Evolutionary conservation across 2,329 filamentous ascomycete genomes (phyloP).

Genomic region (Alternaria burnsii): DNA sequence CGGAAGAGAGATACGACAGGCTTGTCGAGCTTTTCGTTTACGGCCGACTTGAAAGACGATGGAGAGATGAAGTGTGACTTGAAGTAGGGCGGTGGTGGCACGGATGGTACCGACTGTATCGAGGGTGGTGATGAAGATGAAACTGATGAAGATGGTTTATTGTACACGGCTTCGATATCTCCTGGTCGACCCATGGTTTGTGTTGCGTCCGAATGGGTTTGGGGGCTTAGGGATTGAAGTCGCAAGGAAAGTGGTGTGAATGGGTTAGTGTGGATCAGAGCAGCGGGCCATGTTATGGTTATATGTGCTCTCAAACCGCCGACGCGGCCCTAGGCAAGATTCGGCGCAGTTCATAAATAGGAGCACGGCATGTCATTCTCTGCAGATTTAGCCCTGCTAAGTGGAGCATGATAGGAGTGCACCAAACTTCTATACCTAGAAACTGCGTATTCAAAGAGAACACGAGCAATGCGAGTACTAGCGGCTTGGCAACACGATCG

Average conservation of each 20-base stretch:
- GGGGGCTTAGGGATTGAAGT: neutral
- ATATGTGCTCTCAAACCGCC: neutral
- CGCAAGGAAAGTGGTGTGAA: neutral
- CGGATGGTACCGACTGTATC: constrained; percentile 14
- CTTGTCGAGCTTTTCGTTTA: constrained; percentile 29
- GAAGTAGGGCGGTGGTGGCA: constrained; percentile 32
- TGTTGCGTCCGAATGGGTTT: neutral
- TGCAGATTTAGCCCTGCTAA: neutral
- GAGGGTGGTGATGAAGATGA: neutral
- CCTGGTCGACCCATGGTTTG: neutral
- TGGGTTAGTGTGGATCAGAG: neutral
- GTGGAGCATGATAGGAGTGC: neutral
- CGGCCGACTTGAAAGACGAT: constrained; percentile 29
- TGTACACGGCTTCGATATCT: neutral
- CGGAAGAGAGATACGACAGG: constrained; percentile 31
- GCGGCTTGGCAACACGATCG: neutral
- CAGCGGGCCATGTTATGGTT: neutral
- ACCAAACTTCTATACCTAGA: neutral
- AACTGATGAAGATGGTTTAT: neutral
- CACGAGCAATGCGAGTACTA: neutral
- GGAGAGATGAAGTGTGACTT: constrained; percentile 26
- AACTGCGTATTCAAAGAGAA: neutral
- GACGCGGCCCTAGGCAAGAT: neutral
- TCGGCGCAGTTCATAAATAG: neutral
- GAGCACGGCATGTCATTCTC: neutral